Evolutionary conservation across 192 early-diverging fungal genomes (phyloP), one percentile per base, ranked within the genome.

Genomic region (Chytriomyces confervae): DNA sequence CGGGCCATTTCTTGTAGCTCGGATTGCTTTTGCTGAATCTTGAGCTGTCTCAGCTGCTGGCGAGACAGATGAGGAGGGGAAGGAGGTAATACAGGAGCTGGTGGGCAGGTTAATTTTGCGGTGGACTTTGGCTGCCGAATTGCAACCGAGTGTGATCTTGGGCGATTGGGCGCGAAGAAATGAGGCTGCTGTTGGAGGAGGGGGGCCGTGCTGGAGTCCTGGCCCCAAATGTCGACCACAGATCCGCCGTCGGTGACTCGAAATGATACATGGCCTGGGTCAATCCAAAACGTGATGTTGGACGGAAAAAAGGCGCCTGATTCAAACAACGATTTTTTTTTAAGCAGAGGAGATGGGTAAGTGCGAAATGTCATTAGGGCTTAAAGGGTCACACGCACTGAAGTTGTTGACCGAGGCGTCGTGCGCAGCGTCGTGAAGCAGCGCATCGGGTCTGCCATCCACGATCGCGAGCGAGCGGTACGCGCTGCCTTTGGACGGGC

Each of bases 251-350:
- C 79, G 79, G 51, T 49, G 50, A 80, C 62, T 16, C 78, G 64
- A 24, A 66, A 50, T 13, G 76, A 27, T n/a, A 80, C 79, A 46
- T 51, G 76, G 13, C 67, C 68, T 8, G 79, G 79, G 47, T 80
- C 79, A 9, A 78, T 81, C 79, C 79, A 80, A 45, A 80, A 68
- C 11, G 74, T 74, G 36, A 80, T 60, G 27, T 60, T 64, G 9
- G 36, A 10, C 6, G 79, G 78, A 46, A 71, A 80, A 20, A 51
- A 75, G 44, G 48, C 7, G 27, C 23, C 69, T 36, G 29, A 36
- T 36, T 36, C 29, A 36, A 36, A 36, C 29, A 36, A 0, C 29
- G 2, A 36, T 36, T 36, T 36, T 36, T 36, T 36, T 36, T 36
- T 36, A 36, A 36, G 29, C 29, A 36, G 29, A 36, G 29, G 29